Conservation (phyloP, 2,329 filamentous ascomycete genomes). For the Akanthomyces muscarius region DNA sequence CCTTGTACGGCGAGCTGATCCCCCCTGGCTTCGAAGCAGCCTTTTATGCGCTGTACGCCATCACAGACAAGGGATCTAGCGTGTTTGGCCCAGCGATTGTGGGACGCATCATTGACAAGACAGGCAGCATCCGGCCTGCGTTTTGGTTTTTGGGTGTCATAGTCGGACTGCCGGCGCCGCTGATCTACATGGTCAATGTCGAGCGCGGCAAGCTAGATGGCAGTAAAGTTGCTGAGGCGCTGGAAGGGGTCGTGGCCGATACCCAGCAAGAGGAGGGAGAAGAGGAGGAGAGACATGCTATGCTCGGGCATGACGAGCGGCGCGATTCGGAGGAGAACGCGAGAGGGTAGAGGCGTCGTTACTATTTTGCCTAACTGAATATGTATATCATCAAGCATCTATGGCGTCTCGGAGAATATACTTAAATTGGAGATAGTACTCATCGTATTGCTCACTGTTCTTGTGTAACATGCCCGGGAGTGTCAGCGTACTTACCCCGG, state of each 20-base stretch:
- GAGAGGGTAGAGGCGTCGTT: neutral
- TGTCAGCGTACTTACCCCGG: slow-evolving; percentile 19
- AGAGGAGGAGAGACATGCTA: slow-evolving; percentile 26
- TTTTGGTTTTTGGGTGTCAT: slow-evolving; percentile 88
- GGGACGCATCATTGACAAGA: slow-evolving; percentile 81
- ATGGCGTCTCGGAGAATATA: neutral
- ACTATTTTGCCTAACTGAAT: neutral
- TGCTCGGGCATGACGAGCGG: slow-evolving; percentile 27
- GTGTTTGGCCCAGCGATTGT: slow-evolving; percentile 94
- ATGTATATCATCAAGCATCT: neutral
- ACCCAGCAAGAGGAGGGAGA: slow-evolving; percentile 21
- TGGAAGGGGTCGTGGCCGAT: slow-evolving; percentile 47
- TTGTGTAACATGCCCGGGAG: slow-evolving; percentile 19
- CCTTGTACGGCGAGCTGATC: slow-evolving; percentile 88
- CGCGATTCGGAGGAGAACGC: slow-evolving; percentile 4
- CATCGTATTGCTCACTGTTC: neutral
- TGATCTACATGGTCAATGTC: slow-evolving; percentile 82
- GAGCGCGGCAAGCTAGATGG: slow-evolving; percentile 71
- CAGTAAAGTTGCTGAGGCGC: slow-evolving; percentile 56
- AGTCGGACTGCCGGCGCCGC: slow-evolving; percentile 77
- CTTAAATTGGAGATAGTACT: neutral
- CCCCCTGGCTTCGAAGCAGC: slow-evolving; percentile 91
- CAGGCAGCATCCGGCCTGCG: slow-evolving; percentile 75
- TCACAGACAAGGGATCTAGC: slow-evolving; percentile 94
- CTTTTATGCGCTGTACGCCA: slow-evolving; percentile 94